Evolutionary conservation across 257 asterid genomes (phyloP).

Genomic region (Echium plantagineum): DNA sequence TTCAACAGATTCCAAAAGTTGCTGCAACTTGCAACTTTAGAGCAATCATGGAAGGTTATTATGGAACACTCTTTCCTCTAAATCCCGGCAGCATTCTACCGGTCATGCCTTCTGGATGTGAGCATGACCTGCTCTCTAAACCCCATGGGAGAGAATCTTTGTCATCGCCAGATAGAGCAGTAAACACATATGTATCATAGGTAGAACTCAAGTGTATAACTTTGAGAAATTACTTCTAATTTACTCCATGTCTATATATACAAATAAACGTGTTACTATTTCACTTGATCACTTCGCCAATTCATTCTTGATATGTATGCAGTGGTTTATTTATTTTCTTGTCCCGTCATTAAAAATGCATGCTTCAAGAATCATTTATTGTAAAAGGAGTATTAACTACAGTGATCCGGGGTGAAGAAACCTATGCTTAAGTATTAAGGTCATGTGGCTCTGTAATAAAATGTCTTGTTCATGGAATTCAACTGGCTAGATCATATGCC

Average conservation of each 20-base stretch:
- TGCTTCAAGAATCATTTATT: too few species aligned
- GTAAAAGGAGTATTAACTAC: too few species aligned
- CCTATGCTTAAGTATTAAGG: too few species aligned
- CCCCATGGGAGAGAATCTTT: constrained; percentile 51
- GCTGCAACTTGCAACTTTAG: constrained; percentile 77
- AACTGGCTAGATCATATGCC: too few species aligned
- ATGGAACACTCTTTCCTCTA: constrained; percentile 70
- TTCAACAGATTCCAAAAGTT: constrained; percentile 72
- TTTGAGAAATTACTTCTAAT: not conserved
- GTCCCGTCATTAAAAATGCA: too few species aligned
- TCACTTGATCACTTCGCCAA: not conserved
- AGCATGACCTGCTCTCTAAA: constrained; percentile 31
- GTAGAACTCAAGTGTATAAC: not conserved
- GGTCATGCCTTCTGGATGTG: constrained; percentile 41
- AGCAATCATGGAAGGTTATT: constrained; percentile 83
- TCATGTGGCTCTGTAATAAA: too few species aligned
- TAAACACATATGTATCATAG: constrained; percentile 18
- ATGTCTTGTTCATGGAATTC: too few species aligned
- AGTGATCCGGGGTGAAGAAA: too few species aligned
- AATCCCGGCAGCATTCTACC: constrained; percentile 81
- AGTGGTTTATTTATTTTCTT: too few species aligned
- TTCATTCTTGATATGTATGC: too few species aligned
- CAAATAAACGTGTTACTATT: not conserved
- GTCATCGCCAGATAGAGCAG: constrained; percentile 12
- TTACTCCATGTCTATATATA: not conserved